These are phyloP conservation scores for Amphichorda felina DNA, from an alignment of 2,329 filamentous ascomycete species.

Conservation along the genomic window DNA sequence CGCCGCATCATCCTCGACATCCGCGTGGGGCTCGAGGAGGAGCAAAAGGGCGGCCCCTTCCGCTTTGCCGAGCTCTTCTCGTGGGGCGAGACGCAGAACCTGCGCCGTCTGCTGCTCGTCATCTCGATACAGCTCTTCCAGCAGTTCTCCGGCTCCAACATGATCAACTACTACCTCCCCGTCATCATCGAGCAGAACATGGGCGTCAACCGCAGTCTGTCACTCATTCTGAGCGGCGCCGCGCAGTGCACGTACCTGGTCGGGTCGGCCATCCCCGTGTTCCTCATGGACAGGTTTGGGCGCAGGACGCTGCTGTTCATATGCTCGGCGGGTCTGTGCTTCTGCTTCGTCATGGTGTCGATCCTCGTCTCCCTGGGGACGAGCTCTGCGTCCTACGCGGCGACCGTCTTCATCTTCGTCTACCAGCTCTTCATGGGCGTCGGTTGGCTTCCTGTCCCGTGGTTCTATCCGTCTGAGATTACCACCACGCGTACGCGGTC, in stretches of 20 bases:
- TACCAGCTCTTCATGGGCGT: conserved; percentile 18
- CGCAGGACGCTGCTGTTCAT: conserved; percentile 26
- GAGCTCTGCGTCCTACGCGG: not conserved
- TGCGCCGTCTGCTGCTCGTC: conserved; percentile 12
- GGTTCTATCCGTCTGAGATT: conserved; percentile 28
- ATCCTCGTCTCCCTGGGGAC: not conserved
- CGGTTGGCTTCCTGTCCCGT: conserved; percentile 23
- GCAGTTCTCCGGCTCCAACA: conserved; percentile 11
- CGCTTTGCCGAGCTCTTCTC: conserved; percentile 3
- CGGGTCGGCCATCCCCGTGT: conserved; percentile 25
- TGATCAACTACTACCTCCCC: conserved; percentile 18
- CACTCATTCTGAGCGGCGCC: conserved; percentile 37
- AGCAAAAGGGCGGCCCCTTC: not conserved
- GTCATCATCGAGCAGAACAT: conserved; percentile 24
- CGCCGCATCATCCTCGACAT: not conserved
- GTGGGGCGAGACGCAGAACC: conserved; percentile 11
- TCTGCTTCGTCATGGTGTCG: too few relatives aligned
- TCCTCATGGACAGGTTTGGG: conserved; percentile 20
- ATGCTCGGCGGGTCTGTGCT: conserved; percentile 24
- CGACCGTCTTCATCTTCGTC: conserved; percentile 4
- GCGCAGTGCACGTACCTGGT: conserved; percentile 24
- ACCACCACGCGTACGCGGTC: not conserved
- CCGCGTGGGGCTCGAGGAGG: not conserved
- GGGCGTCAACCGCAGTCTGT: conserved; percentile 29
- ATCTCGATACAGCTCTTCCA: conserved; percentile 14